Evolutionary conservation across 2,329 filamentous ascomycete genomes (phyloP).

Genomic region (Ceratocystis harringtonii): DNA sequence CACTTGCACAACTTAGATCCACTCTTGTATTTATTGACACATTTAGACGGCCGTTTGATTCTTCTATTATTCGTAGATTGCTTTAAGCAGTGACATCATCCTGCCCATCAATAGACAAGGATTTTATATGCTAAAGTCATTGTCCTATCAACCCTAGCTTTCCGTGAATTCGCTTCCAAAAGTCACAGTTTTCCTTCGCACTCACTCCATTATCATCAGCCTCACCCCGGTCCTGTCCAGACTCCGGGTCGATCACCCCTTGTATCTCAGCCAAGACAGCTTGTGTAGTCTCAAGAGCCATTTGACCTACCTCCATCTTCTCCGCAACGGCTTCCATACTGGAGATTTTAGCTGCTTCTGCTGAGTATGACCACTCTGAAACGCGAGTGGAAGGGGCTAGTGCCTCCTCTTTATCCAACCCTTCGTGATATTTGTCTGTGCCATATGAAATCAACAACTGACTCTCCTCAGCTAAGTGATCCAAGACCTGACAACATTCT

Average conservation of each 20-base stretch:
- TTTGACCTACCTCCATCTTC: conserved; percentile 43
- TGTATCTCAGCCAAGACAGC: conserved; percentile 35
- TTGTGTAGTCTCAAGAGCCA: conserved; percentile 39
- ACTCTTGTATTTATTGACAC: background rate
- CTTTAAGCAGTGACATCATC: background rate
- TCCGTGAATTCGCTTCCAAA: conserved; percentile 39
- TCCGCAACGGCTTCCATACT: conserved; percentile 44
- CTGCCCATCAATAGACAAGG: background rate
- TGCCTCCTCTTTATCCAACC: conserved; percentile 19
- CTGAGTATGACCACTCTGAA: conserved; percentile 44
- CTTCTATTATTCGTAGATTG: background rate
- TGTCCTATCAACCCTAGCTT: conserved; percentile 37
- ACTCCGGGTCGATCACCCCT: conserved; percentile 30
- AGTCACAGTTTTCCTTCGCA: conserved; percentile 24
- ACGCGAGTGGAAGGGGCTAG: conserved; percentile 27
- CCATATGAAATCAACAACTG: conserved; percentile 42
- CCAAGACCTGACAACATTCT: conserved; percentile 35
- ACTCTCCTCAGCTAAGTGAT: conserved; percentile 45
- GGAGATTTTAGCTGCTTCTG: conserved; percentile 43
- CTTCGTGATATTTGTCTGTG: conserved; percentile 23
- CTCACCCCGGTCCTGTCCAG: conserved; percentile 20
- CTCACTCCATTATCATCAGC: background rate
- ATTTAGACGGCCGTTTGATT: background rate
- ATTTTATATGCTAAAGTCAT: conserved; percentile 18
- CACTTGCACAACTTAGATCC: no score